phyloP scores from a whole-genome alignment of 2,329 filamentous ascomycete genomes.

The Diaporthe sp. region DNA sequence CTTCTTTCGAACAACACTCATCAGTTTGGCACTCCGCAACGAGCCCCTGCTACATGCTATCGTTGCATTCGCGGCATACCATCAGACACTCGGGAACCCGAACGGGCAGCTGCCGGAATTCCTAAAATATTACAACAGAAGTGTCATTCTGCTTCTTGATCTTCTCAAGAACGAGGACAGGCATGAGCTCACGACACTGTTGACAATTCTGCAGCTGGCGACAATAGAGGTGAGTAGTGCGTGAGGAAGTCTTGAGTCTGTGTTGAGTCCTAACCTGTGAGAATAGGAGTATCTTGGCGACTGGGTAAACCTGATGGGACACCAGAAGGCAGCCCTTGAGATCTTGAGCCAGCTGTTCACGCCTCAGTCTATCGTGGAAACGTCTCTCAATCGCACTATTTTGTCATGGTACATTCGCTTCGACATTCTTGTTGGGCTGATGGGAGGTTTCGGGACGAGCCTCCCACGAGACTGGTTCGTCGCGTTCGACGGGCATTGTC shows the following conservation, averaged over 20 bases:
- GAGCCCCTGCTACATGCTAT: slow-evolving; percentile 89
- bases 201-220: slow-evolving; percentile 92
- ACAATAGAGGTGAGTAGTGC: slow-evolving; percentile 82
- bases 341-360: slow-evolving; percentile 85
- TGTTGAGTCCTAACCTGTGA: slow-evolving; percentile 26
- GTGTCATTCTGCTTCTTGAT: slow-evolving; percentile 81
- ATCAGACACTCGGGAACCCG: slow-evolving; percentile 79
- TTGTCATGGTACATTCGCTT: slow-evolving; percentile 93
- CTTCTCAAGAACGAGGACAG: slow-evolving; percentile 79
- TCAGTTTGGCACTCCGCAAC: slow-evolving; percentile 79
- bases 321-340: slow-evolving; percentile 89
- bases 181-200: slow-evolving; percentile 79
- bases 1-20: slow-evolving; percentile 81
- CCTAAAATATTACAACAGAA: slow-evolving; percentile 90
- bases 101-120: slow-evolving; percentile 85
- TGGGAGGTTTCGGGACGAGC: slow-evolving; percentile 82
- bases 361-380: slow-evolving; percentile 80
- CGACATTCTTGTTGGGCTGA: slow-evolving; percentile 85
- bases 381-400: slow-evolving; percentile 78
- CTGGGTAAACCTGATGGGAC: slow-evolving; percentile 93
- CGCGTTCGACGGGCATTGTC: slow-evolving; percentile 73
- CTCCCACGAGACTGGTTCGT: slow-evolving; percentile 85
- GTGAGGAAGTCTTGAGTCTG: slow-evolving; percentile 46
- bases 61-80: slow-evolving; percentile 90
- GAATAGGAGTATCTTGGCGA: slow-evolving; percentile 91